phyloP scores from a whole-genome alignment of 148 eudicot genomes.

The Simmondsia chinensis region DNA sequence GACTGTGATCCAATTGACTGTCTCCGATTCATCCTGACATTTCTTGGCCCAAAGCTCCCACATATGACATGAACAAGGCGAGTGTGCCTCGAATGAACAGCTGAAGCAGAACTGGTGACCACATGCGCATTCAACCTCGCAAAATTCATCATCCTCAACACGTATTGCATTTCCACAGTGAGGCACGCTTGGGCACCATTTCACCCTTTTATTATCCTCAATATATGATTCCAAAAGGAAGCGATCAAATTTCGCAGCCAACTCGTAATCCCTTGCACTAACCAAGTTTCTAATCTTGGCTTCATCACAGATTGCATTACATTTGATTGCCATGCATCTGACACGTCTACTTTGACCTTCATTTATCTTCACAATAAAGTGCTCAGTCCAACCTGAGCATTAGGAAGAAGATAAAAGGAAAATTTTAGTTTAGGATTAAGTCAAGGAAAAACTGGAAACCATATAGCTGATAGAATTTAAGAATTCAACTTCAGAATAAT shows the following conservation, averaged over 20 bases:
- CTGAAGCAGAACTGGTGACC: conserved; percentile 68
- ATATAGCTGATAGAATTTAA: too few relatives aligned
- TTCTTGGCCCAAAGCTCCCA: conserved; percentile 70
- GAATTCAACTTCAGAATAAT: not conserved
- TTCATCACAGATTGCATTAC: conserved; percentile 60
- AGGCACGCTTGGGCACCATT: conserved; percentile 80
- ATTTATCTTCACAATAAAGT: conserved; percentile 58
- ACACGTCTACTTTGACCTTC: conserved; percentile 68
- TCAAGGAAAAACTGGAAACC: too few relatives aligned
- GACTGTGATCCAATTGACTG: conserved; percentile 54
- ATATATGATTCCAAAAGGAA: conserved; percentile 63
- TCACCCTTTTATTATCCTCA: conserved; percentile 61
- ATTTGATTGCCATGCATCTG: conserved; percentile 59
- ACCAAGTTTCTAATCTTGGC: conserved; percentile 40
- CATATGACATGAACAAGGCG: conserved; percentile 75
- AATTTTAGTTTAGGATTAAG: not conserved
- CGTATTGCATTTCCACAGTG: conserved; percentile 82
- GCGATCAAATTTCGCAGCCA: conserved; percentile 53
- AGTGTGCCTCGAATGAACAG: conserved; percentile 55
- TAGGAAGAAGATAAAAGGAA: not conserved
- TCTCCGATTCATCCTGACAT: conserved; percentile 54
- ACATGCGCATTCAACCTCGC: conserved; percentile 72
- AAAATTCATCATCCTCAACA: conserved; percentile 39
- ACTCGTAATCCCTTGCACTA: conserved; percentile 21
- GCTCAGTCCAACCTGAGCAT: conserved; percentile 52